phyloP scores from a whole-genome alignment of 2,329 filamentous ascomycete species.

The Fusarium musae region DNA sequence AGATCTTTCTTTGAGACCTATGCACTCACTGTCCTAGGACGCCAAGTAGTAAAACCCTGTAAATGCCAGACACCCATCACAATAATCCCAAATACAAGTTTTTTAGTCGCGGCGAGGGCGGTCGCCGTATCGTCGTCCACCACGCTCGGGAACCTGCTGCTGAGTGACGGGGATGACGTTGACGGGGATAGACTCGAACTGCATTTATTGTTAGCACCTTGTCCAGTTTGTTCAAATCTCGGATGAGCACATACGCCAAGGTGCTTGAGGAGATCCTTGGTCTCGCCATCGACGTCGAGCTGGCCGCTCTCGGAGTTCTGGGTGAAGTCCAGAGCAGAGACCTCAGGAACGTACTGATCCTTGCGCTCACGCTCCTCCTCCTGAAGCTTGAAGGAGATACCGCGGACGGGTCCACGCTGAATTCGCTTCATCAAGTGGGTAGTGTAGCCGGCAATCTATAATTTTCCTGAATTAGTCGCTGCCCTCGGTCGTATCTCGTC shows the following conservation, averaged over 20 bases:
- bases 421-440: slow-evolving; percentile 99
- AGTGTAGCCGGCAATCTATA: slow-evolving; percentile 95
- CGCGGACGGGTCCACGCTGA: slow-evolving; percentile 97
- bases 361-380: slow-evolving; percentile 99
- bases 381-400: slow-evolving; percentile 99
- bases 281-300: slow-evolving; percentile 95
- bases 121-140: slow-evolving; percentile 79
- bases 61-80: slow-evolving; percentile 58
- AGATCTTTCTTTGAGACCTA: slow-evolving; percentile 71
- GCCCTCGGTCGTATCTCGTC: not conserved
- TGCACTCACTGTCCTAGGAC: slow-evolving; percentile 68
- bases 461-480: slow-evolving; percentile 33
- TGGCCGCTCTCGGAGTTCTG: slow-evolving; percentile 93
- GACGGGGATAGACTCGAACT: slow-evolving; percentile 99
- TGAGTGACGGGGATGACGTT: slow-evolving; percentile 93
- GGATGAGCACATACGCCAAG: slow-evolving; percentile 81
- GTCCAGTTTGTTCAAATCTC: not conserved
- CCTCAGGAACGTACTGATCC: slow-evolving; percentile 99
- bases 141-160: slow-evolving; percentile 85
- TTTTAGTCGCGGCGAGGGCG: slow-evolving; percentile 58
- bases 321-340: slow-evolving; percentile 97
- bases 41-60: slow-evolving; percentile 60
- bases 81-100: slow-evolving; percentile 48
- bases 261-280: slow-evolving; percentile 99
- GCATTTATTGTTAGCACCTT: slow-evolving; percentile 45